Percentiles rank a stretch among this genome's conserved stretches.
Evolutionary conservation across 176 grass and related monocot species (phyloP).

Genomic region (Secale cereale): DNA sequence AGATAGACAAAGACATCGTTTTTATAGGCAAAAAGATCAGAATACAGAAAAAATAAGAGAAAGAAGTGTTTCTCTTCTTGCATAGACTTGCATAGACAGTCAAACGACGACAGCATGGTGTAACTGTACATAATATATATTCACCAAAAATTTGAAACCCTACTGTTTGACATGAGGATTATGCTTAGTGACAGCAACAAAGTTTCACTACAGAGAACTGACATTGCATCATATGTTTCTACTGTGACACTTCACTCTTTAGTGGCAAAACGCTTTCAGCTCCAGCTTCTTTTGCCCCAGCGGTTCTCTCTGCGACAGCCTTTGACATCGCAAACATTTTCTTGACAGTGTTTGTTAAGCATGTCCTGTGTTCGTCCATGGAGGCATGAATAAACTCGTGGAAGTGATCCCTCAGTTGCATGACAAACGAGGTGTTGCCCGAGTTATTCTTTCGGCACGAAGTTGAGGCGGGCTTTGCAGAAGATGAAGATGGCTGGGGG

Average conservation of each 20-base stretch:
- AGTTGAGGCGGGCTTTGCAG: constrained; percentile 28
- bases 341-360: constrained; percentile 64
- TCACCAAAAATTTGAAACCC: neutral
- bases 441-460: constrained; percentile 72
- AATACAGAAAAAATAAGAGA: neutral
- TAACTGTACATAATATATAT: constrained; percentile 31
- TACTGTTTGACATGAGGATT: neutral
- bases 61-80: neutral
- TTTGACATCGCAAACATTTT: constrained; percentile 81
- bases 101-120: neutral
- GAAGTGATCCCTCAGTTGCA: constrained; percentile 62
- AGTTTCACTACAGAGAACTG: neutral
- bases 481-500: neutral
- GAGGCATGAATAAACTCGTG: constrained; percentile 80
- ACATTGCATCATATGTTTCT: neutral
- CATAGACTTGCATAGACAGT: neutral
- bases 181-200: neutral
- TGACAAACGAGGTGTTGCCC: constrained; percentile 43
- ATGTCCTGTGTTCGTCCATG: constrained; percentile 69
- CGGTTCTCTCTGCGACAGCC: constrained; percentile 41
- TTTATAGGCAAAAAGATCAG: neutral
- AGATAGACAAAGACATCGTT: constrained; percentile 8
- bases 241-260: constrained; percentile 40
- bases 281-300: constrained; percentile 40
- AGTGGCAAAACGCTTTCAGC: constrained; percentile 52